Evolutionary conservation across 768 basidiomycete species (phyloP).

Genomic region (Lepiota brunneoincarnata): DNA sequence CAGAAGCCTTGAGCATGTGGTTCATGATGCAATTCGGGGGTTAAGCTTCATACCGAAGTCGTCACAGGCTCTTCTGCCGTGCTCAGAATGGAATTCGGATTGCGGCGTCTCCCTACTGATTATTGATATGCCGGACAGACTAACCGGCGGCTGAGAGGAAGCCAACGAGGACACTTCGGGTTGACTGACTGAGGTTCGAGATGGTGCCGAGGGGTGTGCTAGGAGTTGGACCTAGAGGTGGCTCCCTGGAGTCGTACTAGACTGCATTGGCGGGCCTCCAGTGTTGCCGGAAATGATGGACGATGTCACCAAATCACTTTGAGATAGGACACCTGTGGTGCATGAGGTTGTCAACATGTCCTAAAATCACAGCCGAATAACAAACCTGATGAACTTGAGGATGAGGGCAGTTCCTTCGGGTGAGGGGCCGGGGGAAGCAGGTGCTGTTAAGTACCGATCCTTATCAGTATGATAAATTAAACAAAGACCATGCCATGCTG

Average conservation of each 20-base stretch:
- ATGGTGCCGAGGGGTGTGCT: neutral
- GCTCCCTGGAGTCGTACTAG: neutral
- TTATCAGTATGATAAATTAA: neutral
- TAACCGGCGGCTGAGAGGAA: neutral
- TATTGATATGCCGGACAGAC: neutral
- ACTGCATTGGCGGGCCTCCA: neutral
- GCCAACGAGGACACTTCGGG: neutral
- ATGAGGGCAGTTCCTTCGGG: neutral
- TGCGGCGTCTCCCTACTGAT: neutral
- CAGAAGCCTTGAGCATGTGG: neutral
- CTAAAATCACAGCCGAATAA: neutral
- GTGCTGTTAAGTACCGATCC: neutral
- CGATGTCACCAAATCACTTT: neutral
- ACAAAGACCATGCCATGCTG: neutral
- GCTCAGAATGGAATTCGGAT: neutral
- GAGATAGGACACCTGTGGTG: neutral
- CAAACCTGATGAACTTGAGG: neutral
- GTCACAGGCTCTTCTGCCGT: neutral
- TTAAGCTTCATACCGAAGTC: conserved; percentile 3
- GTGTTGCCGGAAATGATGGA: neutral
- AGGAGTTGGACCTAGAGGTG: neutral
- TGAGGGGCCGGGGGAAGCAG: neutral
- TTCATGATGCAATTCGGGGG: neutral
- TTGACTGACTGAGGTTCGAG: neutral
- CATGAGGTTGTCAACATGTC: neutral